phyloP scores from a whole-genome alignment of 257 asterid genomes.

The Verbascum thapsus region DNA sequence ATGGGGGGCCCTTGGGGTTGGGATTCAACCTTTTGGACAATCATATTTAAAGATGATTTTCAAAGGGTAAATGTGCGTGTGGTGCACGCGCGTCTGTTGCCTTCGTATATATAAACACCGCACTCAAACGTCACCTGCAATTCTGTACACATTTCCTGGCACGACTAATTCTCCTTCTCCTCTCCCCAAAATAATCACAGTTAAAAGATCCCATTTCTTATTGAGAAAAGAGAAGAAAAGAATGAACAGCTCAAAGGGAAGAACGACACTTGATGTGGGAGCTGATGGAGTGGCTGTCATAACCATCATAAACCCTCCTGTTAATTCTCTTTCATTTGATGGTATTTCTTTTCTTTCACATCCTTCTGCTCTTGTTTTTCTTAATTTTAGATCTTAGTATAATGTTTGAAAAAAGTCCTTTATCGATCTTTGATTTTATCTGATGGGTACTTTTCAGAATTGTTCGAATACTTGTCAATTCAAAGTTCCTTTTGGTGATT shows the following conservation, averaged over 20 bases:
- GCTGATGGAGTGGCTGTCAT: conserved; percentile 88
- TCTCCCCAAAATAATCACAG: too few relatives aligned
- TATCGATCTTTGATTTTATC: conserved; percentile 12
- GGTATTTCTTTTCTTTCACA: conserved; percentile 55
- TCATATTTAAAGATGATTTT: too few relatives aligned
- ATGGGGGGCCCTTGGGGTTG: too few relatives aligned
- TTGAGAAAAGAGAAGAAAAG: neutral
- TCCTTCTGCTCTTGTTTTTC: neutral
- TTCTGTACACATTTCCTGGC: too few relatives aligned
- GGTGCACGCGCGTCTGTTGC: too few relatives aligned
- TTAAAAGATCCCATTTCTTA: neutral
- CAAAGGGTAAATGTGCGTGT: too few relatives aligned
- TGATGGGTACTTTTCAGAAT: conserved; percentile 16
- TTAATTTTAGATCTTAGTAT: conserved; percentile 14
- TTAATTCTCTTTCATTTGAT: conserved; percentile 92
- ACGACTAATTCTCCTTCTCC: too few relatives aligned
- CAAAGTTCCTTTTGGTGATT: neutral
- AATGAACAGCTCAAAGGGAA: conserved; percentile 63
- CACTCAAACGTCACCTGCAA: too few relatives aligned
- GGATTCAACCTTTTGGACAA: too few relatives aligned
- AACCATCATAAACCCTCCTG: conserved; percentile 95
- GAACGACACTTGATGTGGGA: conserved; percentile 83
- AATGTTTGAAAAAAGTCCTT: too few relatives aligned
- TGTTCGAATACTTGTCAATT: neutral
- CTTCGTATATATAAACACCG: too few relatives aligned